Conservation (phyloP, 1,139 yeast genomes). For the Taphrina communis region DNA sequence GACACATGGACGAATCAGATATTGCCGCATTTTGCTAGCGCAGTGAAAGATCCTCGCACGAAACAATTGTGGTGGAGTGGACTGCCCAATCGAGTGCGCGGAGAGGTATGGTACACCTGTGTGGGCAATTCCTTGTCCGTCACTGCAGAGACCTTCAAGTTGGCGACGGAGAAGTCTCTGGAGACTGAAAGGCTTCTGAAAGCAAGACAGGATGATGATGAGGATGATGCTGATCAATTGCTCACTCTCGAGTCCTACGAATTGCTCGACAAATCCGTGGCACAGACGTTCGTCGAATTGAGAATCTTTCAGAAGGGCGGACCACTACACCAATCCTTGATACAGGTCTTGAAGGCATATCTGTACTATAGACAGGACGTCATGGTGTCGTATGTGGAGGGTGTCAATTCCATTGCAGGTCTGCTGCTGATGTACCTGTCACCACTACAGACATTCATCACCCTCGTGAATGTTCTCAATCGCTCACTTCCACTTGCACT, state of each 20-base stretch:
- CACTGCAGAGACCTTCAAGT: constrained; percentile 46
- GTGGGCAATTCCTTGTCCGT: constrained; percentile 54
- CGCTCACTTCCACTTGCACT: constrained; percentile 51
- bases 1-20: constrained; percentile 58
- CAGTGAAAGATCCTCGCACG: constrained; percentile 54
- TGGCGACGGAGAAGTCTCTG: constrained; percentile 48
- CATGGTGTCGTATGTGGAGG: constrained; percentile 48
- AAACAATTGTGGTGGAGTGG: constrained; percentile 75
- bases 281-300: constrained; percentile 56
- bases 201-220: constrained; percentile 7
- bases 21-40: constrained; percentile 53
- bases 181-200: constrained; percentile 43
- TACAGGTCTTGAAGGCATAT: constrained; percentile 51
- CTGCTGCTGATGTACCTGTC: constrained; percentile 55
- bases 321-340: constrained; percentile 53
- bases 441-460: constrained; percentile 55
- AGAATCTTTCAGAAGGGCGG: constrained; percentile 54
- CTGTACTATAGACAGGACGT: constrained; percentile 50
- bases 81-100: constrained; percentile 59
- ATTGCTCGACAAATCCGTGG: constrained; percentile 49
- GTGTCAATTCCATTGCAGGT: constrained; percentile 53
- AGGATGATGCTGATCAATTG: constrained; percentile 6
- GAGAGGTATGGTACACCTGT: constrained; percentile 57
- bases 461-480: constrained; percentile 57
- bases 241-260: constrained; percentile 23